These are phyloP conservation scores for Pseudocercospora macadamiae DNA, from an alignment of 2,329 filamentous ascomycete species.

Conservation along the genomic window DNA sequence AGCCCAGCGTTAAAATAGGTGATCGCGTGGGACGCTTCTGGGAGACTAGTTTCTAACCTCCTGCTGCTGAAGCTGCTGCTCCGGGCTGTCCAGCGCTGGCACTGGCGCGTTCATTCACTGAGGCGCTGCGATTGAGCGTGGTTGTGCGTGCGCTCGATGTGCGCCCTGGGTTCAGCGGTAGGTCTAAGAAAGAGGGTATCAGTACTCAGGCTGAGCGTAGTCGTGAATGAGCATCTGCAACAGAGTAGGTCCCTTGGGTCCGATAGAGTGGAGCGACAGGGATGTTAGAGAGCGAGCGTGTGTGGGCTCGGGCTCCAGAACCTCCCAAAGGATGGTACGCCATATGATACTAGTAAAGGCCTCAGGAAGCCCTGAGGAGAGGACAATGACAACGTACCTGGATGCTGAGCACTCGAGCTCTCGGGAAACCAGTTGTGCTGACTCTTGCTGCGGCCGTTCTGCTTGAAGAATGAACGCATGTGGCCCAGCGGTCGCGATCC, in stretches of 20 bases:
- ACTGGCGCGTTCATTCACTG: conserved; percentile 13
- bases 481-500: too few relatives aligned
- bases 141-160: conserved; percentile 11
- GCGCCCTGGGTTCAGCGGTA: conserved; percentile 8
- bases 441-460: conserved; percentile 7
- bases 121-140: conserved; percentile 16
- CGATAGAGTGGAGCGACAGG: not conserved
- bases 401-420: not conserved
- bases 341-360: not conserved
- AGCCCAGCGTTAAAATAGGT: not conserved
- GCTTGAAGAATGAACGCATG: conserved; percentile 7
- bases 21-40: not conserved
- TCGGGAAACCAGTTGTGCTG: conserved; percentile 1
- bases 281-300: not conserved
- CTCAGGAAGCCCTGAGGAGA: not conserved
- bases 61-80: too few relatives aligned
- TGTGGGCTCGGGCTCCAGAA: not conserved
- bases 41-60: not conserved
- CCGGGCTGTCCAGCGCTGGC: not conserved
- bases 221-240: not conserved
- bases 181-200: conserved; percentile 6
- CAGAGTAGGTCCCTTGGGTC: too few relatives aligned
- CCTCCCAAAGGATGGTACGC: not conserved
- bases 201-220: not conserved
- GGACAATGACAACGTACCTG: conserved; percentile 1